Evolutionary conservation across 2,329 filamentous ascomycete genomes (phyloP), one percentile per base, ranked within the genome.

Genomic region (Pseudocercospora fijiensis): DNA sequence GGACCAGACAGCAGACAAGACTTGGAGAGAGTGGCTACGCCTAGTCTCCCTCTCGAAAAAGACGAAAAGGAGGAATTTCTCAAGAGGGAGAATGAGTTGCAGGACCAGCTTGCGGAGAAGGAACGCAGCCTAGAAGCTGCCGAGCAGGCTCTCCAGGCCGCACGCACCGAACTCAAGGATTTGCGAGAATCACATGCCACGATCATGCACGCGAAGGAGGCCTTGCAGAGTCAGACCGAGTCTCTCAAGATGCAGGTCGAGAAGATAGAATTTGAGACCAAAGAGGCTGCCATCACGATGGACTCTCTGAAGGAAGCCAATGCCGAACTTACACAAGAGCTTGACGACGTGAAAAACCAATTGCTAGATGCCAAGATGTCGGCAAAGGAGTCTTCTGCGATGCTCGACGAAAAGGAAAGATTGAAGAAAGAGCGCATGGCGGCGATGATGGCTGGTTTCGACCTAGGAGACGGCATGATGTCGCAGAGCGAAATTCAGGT

Each of bases 391-490:
- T 94, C 90, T 1, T 92, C 87, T 51, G 92, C 92, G 8, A 89
- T 92, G 16, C 81, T 96, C 20, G 94, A 98, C 71, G 95, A 98
- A 79, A 99, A 99, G 84, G 96, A 98, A 80, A 94, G 92, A 83
- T 93, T 92, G 81, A 99, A 99, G 84, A 92, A 93, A 0, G 95
- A 99, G 81, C 95, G 96, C 80, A 99, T 99, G 95, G 95, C 95
- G 49, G 91, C 97, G 84, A 99, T 99, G 95, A 97, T 99, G 94
- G 95, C 95, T 64, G 92, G 94, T 3, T 98, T 99, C 73, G 94
- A 99, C 74, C 86, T 99, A 33, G 94, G 92, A 51, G 89, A 90
- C 56, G 93, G 97, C 63, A 88, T 96, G 30, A 96, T 98, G 77
- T 96, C 92, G 70, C 90, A 95, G 63, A 96, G 96, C 71, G 95